Evolutionary conservation across 2,329 filamentous ascomycete species (phyloP).

Genomic region (Beauveria sp.): DNA sequence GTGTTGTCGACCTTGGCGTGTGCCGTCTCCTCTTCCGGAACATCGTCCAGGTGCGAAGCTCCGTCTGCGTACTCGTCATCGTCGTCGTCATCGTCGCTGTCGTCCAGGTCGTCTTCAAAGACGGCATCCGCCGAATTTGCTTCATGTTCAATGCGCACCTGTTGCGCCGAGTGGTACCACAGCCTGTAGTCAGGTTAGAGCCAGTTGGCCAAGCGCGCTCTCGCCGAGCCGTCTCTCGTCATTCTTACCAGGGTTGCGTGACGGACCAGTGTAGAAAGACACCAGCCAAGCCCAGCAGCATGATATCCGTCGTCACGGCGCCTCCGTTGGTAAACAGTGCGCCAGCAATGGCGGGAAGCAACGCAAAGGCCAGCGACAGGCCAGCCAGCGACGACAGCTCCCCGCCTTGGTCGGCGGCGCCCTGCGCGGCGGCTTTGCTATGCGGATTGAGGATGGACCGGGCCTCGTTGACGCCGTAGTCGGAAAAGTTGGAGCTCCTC

Average conservation of each 20-base stretch:
- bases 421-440: background rate
- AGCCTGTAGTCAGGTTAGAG: conserved; percentile 36
- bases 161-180: conserved; percentile 68
- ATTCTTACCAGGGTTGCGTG: conserved; percentile 71
- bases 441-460: conserved; percentile 58
- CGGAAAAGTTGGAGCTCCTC: conserved; percentile 72
- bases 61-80: conserved; percentile 15
- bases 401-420: conserved; percentile 20
- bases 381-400: conserved; percentile 68
- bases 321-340: conserved; percentile 79
- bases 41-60: conserved; percentile 29
- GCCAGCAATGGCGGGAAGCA: conserved; percentile 80
- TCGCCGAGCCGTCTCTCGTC: background rate
- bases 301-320: conserved; percentile 75
- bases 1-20: conserved; percentile 13
- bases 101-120: conserved; percentile 30
- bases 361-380: conserved; percentile 72
- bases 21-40: conserved; percentile 34
- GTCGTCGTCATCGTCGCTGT: conserved; percentile 14
- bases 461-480: conserved; percentile 63
- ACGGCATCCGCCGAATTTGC: conserved; percentile 33
- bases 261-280: conserved; percentile 92
- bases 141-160: conserved; percentile 48
- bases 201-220: background rate
- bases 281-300: conserved; percentile 70